Percentiles rank a stretch among this genome's conserved stretches.
These are phyloP conservation scores for Fomitiporia mediterranea DNA, from an alignment of 1,284 basidiomycete species.

Conservation along the genomic window DNA sequence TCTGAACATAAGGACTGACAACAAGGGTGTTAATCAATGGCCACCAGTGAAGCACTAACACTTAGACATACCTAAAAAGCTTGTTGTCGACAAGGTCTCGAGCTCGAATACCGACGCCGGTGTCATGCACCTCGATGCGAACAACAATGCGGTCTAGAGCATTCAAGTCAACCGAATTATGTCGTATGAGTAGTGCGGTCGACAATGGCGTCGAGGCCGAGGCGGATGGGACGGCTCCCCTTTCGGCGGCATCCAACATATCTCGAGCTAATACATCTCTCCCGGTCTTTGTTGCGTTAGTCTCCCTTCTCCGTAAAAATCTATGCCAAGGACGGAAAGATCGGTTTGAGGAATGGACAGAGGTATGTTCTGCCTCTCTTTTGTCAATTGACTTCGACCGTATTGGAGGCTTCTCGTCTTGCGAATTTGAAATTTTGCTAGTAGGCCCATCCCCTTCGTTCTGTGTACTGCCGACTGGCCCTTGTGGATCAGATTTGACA, in stretches of 20 bases:
- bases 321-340: background rate
- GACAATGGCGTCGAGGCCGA: conserved; percentile 36
- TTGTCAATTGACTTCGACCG: background rate
- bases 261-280: background rate
- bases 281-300: background rate
- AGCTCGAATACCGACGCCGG: conserved; percentile 70
- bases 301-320: background rate
- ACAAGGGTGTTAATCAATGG: background rate
- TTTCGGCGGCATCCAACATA: conserved; percentile 15
- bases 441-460: background rate
- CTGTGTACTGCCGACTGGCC: background rate
- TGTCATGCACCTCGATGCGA: conserved; percentile 78
- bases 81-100: conserved; percentile 71
- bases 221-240: conserved; percentile 1
- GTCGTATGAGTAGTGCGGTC: conserved; percentile 42
- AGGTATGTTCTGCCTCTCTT: background rate
- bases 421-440: background rate
- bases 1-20: conserved; percentile 27
- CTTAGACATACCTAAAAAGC: conserved; percentile 45
- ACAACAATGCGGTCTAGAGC: conserved; percentile 62
- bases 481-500: background rate
- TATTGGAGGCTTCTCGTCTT: background rate
- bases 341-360: background rate
- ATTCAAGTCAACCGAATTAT: conserved; percentile 38
- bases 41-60: background rate